Evolutionary conservation across 208 protist genomes (phyloP).

Genomic region (Crithidia sp.): DNA sequence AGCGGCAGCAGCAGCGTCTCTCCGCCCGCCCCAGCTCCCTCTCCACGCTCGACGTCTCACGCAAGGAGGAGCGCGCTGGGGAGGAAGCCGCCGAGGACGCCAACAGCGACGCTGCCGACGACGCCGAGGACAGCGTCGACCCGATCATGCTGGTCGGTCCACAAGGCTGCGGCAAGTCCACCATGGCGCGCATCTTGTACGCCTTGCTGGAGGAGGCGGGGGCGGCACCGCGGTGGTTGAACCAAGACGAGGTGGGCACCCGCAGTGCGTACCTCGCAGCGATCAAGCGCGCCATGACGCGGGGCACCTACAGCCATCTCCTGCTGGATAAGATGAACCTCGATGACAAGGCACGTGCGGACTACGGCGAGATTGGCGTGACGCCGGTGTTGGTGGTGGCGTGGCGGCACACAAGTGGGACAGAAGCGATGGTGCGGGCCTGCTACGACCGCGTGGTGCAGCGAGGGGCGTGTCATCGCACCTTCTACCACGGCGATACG

Average conservation of each 20-base stretch:
- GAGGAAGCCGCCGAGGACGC: neutral
- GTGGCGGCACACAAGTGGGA: conserved; percentile 56
- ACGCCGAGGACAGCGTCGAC: conserved; percentile 28
- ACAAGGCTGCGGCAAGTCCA: conserved; percentile 88
- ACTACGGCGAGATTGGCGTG: conserved; percentile 38
- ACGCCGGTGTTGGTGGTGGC: conserved; percentile 45
- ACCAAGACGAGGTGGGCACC: conserved; percentile 82
- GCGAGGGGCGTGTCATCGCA: conserved; percentile 66
- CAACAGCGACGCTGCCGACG: conserved; percentile 6
- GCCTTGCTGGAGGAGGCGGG: conserved; percentile 59
- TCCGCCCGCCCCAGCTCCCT: conserved; percentile 14
- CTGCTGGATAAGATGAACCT: conserved; percentile 90
- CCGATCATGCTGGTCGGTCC: conserved; percentile 74
- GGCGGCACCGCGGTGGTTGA: conserved; percentile 71
- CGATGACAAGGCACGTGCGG: conserved; percentile 48
- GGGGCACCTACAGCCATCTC: conserved; percentile 63
- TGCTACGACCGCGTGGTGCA: conserved; percentile 67
- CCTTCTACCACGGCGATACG: conserved; percentile 33
- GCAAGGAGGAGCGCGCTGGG: conserved; percentile 8
- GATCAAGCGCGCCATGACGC: conserved; percentile 40
- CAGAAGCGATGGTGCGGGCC: conserved; percentile 43
- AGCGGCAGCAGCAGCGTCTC: conserved; percentile 23
- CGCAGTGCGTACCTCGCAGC: conserved; percentile 56
- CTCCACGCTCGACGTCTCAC: conserved; percentile 16
- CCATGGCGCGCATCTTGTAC: conserved; percentile 66